Evolutionary conservation across 2,329 filamentous ascomycete species (phyloP).

Genomic region (Pezicula radicicola): DNA sequence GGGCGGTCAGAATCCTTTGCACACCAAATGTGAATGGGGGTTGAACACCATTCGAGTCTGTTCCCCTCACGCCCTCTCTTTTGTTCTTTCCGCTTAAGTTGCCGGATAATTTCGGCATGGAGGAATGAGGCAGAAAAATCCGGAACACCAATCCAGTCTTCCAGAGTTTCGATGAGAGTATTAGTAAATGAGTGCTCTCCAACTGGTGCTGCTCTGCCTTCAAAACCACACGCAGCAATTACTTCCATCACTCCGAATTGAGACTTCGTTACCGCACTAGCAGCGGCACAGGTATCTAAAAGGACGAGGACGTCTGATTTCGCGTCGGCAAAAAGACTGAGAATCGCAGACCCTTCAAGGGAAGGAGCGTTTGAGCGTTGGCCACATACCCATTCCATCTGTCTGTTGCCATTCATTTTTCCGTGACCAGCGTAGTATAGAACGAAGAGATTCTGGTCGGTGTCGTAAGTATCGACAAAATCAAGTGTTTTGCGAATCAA

Average conservation of each 20-base stretch:
- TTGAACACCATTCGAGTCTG: constrained; percentile 54
- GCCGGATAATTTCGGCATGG: constrained; percentile 57
- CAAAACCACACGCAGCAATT: constrained; percentile 60
- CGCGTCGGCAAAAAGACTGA: constrained; percentile 24
- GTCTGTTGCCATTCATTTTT: constrained; percentile 46
- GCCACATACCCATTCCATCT: constrained; percentile 13
- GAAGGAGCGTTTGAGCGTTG: constrained; percentile 2
- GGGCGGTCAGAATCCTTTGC: constrained; percentile 56
- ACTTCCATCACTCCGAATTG: constrained; percentile 59
- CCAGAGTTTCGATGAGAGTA: constrained; percentile 55
- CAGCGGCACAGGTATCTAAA: constrained; percentile 32
- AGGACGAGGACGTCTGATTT: constrained; percentile 5
- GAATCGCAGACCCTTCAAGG: constrained; percentile 55
- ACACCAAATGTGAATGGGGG: constrained; percentile 62
- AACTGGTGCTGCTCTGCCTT: constrained; percentile 57
- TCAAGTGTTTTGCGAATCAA: constrained; percentile 55
- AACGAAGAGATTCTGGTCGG: constrained; percentile 52
- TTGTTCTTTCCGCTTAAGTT: constrained; percentile 56
- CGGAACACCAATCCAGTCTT: constrained; percentile 49
- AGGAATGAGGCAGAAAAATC: constrained; percentile 59
- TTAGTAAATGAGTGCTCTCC: constrained; percentile 59
- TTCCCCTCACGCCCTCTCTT: constrained; percentile 52
- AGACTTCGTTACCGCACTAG: constrained; percentile 55
- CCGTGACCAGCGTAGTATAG: constrained; percentile 60
- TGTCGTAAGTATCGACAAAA: constrained; percentile 40